Evolutionary conservation across 1,284 basidiomycete species (phyloP), one percentile per base, ranked within the genome.

Genomic region (Leccinum huronense): DNA sequence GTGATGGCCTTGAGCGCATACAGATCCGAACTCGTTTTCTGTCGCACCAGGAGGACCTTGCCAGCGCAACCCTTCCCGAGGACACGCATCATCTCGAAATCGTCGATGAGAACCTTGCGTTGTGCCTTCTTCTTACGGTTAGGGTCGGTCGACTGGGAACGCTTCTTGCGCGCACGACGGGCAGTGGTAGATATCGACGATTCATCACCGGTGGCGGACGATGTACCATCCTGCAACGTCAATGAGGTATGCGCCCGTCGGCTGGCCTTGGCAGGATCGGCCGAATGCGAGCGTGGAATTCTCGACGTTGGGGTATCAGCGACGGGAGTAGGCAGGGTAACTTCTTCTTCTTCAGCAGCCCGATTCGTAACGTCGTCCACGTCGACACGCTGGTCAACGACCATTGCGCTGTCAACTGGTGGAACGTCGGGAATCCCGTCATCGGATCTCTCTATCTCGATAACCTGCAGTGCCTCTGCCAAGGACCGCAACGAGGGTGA

Each of bases 1-100:
- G 94, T 95, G 78, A 98, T 97, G 5, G 95, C 95, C 80, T 98
- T 98, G 80, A 98, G 86, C 34, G 96, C 96, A 76, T 91, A 95
- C 59, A 97, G 79, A 63, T 88, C 84, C 53, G 84, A 71, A 19
- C 87, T 86, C 13, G 80, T 79, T 76, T 90, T 90, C 75, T 95
- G 88, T 71, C 87, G 85, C 61, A 96, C 94, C 61, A 97, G 85
- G 56, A 97, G 79, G 11, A 96, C 94, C 77, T 97, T 96, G 59
- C 95, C 96, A 2, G 96, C 95, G 72, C 95, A 98, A 1, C 96
- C 97, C 79, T 96, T 97, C 14, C 96, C 96, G 7, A 98, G 81
- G 19, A 98, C 96, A 30, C 94, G 86, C 83, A 97, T 90, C 85
- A 98, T 93, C 79, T 98, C 94, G 76, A 98, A 98, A 78, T 98